Evolutionary conservation across 345 rosid species (phyloP), one percentile per base, ranked within the genome.

Genomic region (Stellera chamaejasme): DNA sequence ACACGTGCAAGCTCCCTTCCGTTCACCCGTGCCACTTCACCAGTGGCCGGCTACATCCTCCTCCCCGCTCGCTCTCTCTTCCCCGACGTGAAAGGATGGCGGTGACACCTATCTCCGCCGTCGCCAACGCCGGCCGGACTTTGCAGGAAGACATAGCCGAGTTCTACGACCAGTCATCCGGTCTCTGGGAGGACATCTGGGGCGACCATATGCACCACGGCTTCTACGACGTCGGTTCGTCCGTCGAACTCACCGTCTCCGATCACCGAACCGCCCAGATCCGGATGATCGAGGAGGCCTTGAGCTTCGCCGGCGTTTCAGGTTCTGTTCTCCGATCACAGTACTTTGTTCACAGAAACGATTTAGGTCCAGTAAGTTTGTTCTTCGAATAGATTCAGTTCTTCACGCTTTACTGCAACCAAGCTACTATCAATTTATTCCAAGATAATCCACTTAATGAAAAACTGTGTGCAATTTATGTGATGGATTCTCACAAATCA

Each of bases 181-280:
- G 79, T 1, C 0, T 80, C 5, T 91, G 95, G 98, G 98, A 91
- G 58, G 76, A 79, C 51, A 69, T 92, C 3, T 92, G 98, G 98
- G 98, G 98, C 36, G 92, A 88, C 62, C 98, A 92, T 54, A 83
- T 92, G 96, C 98, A 92, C 69, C 98, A 92, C 52, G 98, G 98
- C 19, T 92, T 77, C 61, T 92, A 92, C 68, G 84, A 83, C 3
- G 69, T 78, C 2, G 62, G 59, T 23, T 63, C 71, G 14, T 49
- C 61, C 14, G 77, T 61, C 63, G 69, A 81, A 15, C 70, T 68
- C 41, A 61, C 76, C 2, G 65, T 60, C 23, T 61, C 86, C 11
- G 78, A 69, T 59, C 96, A 92, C 51, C 76, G 79, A 8, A 74
- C 73, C 15, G 95, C 96, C 50, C 98, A 88, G 82, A 76, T 79